Conservation (phyloP, 371 early-diverging fungal genomes). For the Thermomucor indicae-seudaticae region DNA sequence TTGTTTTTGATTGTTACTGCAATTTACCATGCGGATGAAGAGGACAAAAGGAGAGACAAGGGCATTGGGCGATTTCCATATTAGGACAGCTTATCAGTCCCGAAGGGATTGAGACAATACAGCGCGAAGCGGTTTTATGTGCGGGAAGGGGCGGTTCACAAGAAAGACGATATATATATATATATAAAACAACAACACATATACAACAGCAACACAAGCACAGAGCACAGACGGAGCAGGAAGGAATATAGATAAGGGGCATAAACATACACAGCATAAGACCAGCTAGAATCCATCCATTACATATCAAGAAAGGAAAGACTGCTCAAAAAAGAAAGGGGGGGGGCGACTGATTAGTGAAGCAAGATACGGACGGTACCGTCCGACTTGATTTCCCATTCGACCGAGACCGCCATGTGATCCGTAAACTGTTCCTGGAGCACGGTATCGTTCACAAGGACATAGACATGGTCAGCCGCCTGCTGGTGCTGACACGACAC, state of each 20-base stretch:
- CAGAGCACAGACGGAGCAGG: too few species aligned
- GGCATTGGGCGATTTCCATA: not conserved
- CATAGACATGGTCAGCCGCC: not conserved
- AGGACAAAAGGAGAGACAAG: not conserved
- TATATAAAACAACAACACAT: too few species aligned
- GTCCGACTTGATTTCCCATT: constrained; percentile 20
- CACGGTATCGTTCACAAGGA: constrained; percentile 12
- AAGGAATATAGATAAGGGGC: not conserved
- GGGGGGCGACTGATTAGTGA: constrained; percentile 1
- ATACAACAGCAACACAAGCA: too few species aligned
- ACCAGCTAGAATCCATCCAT: not conserved
- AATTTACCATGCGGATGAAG: not conserved
- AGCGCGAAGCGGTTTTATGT: too few species aligned
- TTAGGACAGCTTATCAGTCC: not conserved
- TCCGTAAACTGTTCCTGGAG: constrained; percentile 6
- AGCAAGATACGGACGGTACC: constrained; percentile 13
- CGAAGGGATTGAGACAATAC: too few species aligned
- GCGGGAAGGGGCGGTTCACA: too few species aligned
- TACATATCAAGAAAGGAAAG: not conserved
- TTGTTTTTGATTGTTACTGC: too few species aligned
- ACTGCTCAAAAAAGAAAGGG: not conserved
- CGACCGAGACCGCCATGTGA: constrained; percentile 6
- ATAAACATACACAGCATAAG: not conserved
- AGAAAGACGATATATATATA: too few species aligned
- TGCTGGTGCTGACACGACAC: not conserved